These are phyloP conservation scores for Fusarium citri DNA, from an alignment of 2,329 filamentous ascomycete species.

Conservation along the genomic window DNA sequence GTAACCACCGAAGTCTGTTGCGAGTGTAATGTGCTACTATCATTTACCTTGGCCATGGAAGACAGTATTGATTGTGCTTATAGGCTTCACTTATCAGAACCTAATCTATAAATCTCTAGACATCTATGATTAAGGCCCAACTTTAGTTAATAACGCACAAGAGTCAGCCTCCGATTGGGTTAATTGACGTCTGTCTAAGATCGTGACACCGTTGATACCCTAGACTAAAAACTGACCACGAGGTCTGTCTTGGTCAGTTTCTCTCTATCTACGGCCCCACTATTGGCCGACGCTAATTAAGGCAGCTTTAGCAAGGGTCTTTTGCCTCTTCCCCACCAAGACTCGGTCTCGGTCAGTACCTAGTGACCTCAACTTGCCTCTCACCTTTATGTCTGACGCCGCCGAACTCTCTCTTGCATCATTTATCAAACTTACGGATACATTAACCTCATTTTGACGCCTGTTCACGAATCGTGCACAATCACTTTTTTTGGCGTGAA, in stretches of 20 bases:
- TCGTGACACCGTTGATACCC: conserved; percentile 21
- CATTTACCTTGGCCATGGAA: neutral
- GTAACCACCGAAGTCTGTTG: too few relatives aligned
- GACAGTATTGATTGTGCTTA: neutral
- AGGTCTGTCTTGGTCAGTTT: conserved; percentile 23
- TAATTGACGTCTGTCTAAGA: conserved; percentile 13
- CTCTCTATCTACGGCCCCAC: conserved; percentile 6
- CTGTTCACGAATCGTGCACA: conserved; percentile 16
- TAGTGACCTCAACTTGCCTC: conserved; percentile 11
- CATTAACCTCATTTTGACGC: conserved; percentile 8
- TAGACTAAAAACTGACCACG: conserved; percentile 23
- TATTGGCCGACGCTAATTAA: conserved; percentile 19
- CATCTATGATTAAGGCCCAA: neutral
- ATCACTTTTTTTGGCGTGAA: conserved; percentile 15
- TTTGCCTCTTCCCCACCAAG: neutral
- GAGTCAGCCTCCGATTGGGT: neutral
- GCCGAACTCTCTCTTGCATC: conserved; percentile 35
- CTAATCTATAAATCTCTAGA: neutral
- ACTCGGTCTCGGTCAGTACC: neutral
- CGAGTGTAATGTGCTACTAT: too few relatives aligned
- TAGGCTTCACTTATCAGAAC: neutral
- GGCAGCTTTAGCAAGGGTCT: conserved; percentile 26
- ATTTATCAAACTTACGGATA: conserved; percentile 16
- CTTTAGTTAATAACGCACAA: neutral
- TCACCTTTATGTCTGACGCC: conserved; percentile 7